Conservation (phyloP, 768 basidiomycete genomes). For the Boletus subparvulus region DNA sequence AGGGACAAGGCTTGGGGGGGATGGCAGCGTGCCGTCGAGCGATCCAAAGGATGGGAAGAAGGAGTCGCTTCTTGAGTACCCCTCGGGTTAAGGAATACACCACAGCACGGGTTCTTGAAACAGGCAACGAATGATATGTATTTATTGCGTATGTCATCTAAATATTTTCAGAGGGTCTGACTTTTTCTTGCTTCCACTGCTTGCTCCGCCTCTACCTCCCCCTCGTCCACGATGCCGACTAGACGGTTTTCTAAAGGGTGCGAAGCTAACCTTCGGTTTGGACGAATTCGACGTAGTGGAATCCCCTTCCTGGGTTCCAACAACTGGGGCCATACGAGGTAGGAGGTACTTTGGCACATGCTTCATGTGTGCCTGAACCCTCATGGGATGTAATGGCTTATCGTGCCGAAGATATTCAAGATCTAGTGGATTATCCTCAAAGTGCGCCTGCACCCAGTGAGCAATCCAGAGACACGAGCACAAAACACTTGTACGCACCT, state of each 20-base stretch:
- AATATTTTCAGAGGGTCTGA: conserved; percentile 84
- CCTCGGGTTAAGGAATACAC: neutral
- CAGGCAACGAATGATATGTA: neutral
- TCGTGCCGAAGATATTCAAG: conserved; percentile 92
- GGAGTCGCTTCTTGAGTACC: conserved; percentile 35
- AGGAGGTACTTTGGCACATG: conserved; percentile 92
- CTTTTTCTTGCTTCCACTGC: conserved; percentile 58
- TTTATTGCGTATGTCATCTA: conserved; percentile 25
- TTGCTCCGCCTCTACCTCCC: conserved; percentile 37
- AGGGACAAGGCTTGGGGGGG: conserved; percentile 67
- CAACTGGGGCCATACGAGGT: conserved; percentile 62
- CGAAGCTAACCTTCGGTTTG: conserved; percentile 50
- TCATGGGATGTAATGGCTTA: conserved; percentile 86
- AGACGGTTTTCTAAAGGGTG: conserved; percentile 68
- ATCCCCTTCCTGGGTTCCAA: conserved; percentile 36
- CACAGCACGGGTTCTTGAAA: neutral
- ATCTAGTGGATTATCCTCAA: conserved; percentile 95
- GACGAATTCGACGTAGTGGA: conserved; percentile 8
- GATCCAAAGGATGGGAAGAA: conserved; percentile 81
- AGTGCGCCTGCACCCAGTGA: conserved; percentile 71
- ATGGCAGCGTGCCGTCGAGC: conserved; percentile 89
- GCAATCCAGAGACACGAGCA: neutral
- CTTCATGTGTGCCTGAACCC: conserved; percentile 93
- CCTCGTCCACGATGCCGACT: conserved; percentile 53
- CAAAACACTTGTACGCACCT: conserved; percentile 50